Percentiles rank a stretch among this genome's conserved stretches.
Conservation (phyloP, 768 basidiomycete genomes). For the Inosperma sp. region DNA sequence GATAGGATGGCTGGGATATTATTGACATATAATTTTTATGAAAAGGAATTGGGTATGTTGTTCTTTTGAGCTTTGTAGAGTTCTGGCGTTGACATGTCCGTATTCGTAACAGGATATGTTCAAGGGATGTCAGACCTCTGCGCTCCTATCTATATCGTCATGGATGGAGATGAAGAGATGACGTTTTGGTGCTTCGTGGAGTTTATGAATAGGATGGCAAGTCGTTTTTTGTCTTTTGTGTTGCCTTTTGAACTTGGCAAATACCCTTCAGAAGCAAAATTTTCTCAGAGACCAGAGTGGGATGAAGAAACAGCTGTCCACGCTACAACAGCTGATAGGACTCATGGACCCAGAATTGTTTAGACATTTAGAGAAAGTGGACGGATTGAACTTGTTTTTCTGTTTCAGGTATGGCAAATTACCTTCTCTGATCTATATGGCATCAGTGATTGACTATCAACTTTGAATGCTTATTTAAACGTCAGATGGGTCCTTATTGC, state of each 20-base stretch:
- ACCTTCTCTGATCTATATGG: too few relatives aligned
- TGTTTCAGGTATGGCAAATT: conserved; percentile 76
- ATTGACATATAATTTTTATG: conserved; percentile 87
- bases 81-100: background rate
- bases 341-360: conserved; percentile 97
- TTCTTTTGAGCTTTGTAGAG: conserved; percentile 1
- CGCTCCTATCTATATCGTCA: conserved; percentile 88
- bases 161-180: conserved; percentile 82
- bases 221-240: conserved; percentile 27
- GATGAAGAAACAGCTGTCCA: conserved; percentile 91
- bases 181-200: conserved; percentile 97
- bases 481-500: conserved; percentile 83
- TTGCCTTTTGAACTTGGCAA: background rate
- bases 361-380: conserved; percentile 86
- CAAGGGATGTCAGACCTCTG: conserved; percentile 99
- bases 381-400: conserved; percentile 92
- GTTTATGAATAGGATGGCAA: conserved; percentile 92
- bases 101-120: conserved; percentile 76
- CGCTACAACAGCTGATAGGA: conserved; percentile 83
- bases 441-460: too few relatives aligned
- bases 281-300: conserved; percentile 96
- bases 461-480: background rate
- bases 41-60: conserved; percentile 75
- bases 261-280: conserved; percentile 70
- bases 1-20: conserved; percentile 82